Base-by-base conservation (phyloP, 805 yeast genomes). In the Diddensiella santjacobensis region DNA sequence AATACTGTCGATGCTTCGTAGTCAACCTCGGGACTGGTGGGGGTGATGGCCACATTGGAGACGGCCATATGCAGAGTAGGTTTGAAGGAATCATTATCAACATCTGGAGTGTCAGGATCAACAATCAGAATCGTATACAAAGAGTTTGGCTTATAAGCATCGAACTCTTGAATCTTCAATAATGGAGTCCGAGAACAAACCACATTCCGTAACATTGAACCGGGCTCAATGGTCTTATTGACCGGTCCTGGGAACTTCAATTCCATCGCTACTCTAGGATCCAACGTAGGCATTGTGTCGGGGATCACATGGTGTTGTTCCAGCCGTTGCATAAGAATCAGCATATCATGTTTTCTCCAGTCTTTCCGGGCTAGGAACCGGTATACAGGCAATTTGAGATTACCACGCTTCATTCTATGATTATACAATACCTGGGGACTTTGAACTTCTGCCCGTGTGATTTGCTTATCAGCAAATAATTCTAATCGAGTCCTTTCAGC, bases 101-200 rank as follows among this genome's bases (percentile, higher is more conserved):
- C 59, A 60, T 89, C 89, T 13, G 98, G 96, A 40, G 81, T 79
- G 67, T 93, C 99, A 15, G 97, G 96, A 64, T 91, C 90, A 22
- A 93, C 93, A 42, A 93, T 68, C 40, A 91, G 64, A 5, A 90
- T 74, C 0, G 97, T 80, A 69, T 88, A 93, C 47, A 79, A 69
- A 51, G 79, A 80, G n/a, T 56, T 61, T 3, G 72, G 68, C 22
- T 71, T 69, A 17, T 72, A 60, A 19, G 59, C 55, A 11, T 78
- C 87, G 60, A 80, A 90, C 62, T 87, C 93, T 58, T 83, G 83
- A 42, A 91, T 73, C 62, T 80, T 75, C 48, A 91, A 71, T 19
- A 80, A 74, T n/a, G 98, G 98, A 11, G 88, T 85, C 56, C 79
- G 77, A 26, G 76, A 65, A 2, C 90, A 87, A 13, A 81, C 87